A percentile compares a stretch with the other conserved stretches of the same genome.
Conservation (phyloP, 2,329 filamentous ascomycete genomes). For the Fusarium aywerte region DNA sequence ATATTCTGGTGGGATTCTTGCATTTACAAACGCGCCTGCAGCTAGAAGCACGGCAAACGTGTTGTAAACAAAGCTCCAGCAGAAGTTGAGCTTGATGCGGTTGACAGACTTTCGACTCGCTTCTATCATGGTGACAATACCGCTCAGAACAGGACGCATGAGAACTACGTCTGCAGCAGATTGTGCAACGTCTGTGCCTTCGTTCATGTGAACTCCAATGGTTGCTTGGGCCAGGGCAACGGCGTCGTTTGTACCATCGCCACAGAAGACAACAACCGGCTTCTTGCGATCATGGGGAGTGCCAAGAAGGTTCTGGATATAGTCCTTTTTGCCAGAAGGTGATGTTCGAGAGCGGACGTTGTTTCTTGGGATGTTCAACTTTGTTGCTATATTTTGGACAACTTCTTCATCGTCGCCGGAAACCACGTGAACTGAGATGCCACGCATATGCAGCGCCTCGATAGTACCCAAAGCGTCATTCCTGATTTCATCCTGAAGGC, state of each 20-base stretch:
- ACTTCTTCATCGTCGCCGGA: constrained; percentile 65
- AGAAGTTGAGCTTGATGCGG: constrained; percentile 74
- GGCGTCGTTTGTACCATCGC: constrained; percentile 84
- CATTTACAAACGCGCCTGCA: constrained; percentile 69
- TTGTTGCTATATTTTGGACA: constrained; percentile 54
- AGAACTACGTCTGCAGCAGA: constrained; percentile 76
- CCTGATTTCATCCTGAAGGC: constrained; percentile 60
- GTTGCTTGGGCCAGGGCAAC: constrained; percentile 75
- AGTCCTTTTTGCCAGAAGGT: constrained; percentile 59
- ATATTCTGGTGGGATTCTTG: constrained; percentile 66
- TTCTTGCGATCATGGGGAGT: constrained; percentile 25
- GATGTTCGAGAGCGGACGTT: constrained; percentile 57
- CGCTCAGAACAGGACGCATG: constrained; percentile 64
- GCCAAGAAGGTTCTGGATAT: constrained; percentile 54
- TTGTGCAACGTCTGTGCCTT: constrained; percentile 71
- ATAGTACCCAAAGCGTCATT: constrained; percentile 54
- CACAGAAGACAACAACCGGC: constrained; percentile 72
- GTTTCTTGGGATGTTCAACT: constrained; percentile 53
- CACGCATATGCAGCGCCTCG: constrained; percentile 49
- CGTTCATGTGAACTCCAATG: constrained; percentile 76
- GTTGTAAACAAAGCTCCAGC: constrained; percentile 78
- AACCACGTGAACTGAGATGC: constrained; percentile 60
- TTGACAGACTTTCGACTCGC: constrained; percentile 58
- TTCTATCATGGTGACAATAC: constrained; percentile 68
- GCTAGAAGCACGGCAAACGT: constrained; percentile 73